These are phyloP conservation scores for Pythium aristosporum DNA, from an alignment of 352 stramenopile genomes.

Conservation along the genomic window DNA sequence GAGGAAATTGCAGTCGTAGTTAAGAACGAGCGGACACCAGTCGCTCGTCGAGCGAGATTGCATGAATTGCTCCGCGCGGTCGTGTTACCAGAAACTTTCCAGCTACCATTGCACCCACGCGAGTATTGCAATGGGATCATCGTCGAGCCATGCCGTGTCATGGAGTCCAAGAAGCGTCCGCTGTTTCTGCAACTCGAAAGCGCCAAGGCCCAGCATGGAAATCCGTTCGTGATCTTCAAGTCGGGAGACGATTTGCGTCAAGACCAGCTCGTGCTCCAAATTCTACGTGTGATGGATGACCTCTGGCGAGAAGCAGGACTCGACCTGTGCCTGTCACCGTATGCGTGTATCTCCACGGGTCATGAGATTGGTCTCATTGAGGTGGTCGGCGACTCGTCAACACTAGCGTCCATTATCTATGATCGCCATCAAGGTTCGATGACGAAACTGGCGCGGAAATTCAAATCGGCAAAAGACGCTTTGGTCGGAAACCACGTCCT, in stretches of 20 bases:
- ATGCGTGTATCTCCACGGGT: constrained; percentile 87
- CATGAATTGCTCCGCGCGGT: constrained; percentile 49
- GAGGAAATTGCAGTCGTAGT: constrained; percentile 70
- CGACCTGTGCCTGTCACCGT: constrained; percentile 84
- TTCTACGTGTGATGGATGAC: constrained; percentile 90
- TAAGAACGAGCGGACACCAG: constrained; percentile 46
- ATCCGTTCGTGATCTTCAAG: constrained; percentile 90
- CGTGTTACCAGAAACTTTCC: constrained; percentile 83
- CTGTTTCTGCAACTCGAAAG: constrained; percentile 87
- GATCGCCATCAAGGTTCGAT: constrained; percentile 56
- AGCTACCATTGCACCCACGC: constrained; percentile 83
- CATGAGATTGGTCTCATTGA: constrained; percentile 89
- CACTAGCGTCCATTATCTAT: constrained; percentile 86
- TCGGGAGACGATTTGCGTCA: constrained; percentile 92
- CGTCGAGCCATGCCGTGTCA: constrained; percentile 85
- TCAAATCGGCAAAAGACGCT: constrained; percentile 68
- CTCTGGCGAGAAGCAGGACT: constrained; percentile 85
- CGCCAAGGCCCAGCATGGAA: constrained; percentile 56
- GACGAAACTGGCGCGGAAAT: constrained; percentile 64
- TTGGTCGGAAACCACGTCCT: constrained; percentile 58
- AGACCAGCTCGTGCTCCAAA: constrained; percentile 92
- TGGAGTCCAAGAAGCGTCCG: constrained; percentile 93
- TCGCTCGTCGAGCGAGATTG: constrained; percentile 49
- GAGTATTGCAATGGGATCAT: constrained; percentile 81
- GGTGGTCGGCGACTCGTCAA: constrained; percentile 86